These are phyloP conservation scores for Parmelia sp. DNA, from an alignment of 495 filamentous ascomycete genomes.

Conservation along the genomic window DNA sequence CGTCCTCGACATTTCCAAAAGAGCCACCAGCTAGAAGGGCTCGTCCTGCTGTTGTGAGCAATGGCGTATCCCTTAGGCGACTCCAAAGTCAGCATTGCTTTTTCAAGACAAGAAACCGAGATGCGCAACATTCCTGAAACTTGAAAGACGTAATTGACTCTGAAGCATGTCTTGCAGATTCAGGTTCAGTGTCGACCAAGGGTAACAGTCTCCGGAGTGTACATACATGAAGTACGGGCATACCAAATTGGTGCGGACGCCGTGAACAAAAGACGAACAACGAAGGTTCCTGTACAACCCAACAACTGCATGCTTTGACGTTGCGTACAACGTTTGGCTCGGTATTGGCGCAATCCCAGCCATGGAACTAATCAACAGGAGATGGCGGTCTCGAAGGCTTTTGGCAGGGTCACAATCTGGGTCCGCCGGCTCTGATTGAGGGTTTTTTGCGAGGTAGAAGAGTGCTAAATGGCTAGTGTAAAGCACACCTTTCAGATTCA, in stretches of 20 bases:
- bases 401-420: constrained; percentile 19
- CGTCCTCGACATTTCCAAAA: constrained; percentile 47
- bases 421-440: constrained; percentile 23
- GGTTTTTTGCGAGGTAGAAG: constrained; percentile 28
- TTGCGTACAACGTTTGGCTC: constrained; percentile 44
- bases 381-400: constrained; percentile 27
- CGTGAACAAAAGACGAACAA: constrained; percentile 37
- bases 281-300: constrained; percentile 56
- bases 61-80: constrained; percentile 43
- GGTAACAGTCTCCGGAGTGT: background rate
- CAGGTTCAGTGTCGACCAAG: background rate
- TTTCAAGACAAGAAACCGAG: background rate
- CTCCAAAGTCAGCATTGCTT: background rate
- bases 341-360: constrained; percentile 27
- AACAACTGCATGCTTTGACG: constrained; percentile 58
- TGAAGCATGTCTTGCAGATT: background rate
- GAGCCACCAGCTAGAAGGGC: constrained; percentile 49
- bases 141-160: background rate
- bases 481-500: constrained; percentile 57
- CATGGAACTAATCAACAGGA: constrained; percentile 28
- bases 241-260: constrained; percentile 55
- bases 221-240: constrained; percentile 55
- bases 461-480: constrained; percentile 62
- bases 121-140: background rate
- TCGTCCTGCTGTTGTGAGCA: constrained; percentile 38